Percentiles rank a stretch among this genome's conserved stretches.
Evolutionary conservation across 148 eudicot genomes (phyloP).

Genomic region (Mesembryanthemum crystallinum): DNA sequence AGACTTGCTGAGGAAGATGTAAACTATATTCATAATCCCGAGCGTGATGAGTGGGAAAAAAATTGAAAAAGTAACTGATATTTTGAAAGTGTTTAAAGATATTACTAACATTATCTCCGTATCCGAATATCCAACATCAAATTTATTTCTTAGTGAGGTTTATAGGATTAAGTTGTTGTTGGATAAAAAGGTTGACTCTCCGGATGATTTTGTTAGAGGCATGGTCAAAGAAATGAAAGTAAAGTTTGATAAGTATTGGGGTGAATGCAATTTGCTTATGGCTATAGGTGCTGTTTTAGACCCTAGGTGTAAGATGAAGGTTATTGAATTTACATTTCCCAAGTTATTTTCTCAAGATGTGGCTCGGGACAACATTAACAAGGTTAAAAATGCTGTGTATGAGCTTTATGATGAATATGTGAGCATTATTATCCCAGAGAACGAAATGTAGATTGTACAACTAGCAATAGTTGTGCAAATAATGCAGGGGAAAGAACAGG

Average conservation of each 20-base stretch:
- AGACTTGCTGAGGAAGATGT: background rate
- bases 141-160: conserved; percentile 17
- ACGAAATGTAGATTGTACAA: too few relatives aligned
- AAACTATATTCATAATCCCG: background rate
- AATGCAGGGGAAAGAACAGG: background rate
- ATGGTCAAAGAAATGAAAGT: background rate
- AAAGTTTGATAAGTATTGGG: conserved; percentile 15
- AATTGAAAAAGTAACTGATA: conserved; percentile 12
- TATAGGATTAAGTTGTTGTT: conserved; percentile 18
- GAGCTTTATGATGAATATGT: conserved; percentile 7
- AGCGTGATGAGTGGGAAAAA: background rate
- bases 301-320: conserved; percentile 3
- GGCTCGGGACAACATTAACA: background rate
- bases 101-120: conserved; percentile 22
- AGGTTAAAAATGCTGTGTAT: background rate
- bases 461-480: background rate
- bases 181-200: background rate
- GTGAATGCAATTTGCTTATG: conserved; percentile 16
- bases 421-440: background rate
- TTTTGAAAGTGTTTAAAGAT: conserved; percentile 1
- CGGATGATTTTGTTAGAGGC: background rate
- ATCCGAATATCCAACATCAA: conserved; percentile 22
- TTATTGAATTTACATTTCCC: background rate
- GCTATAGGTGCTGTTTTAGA: background rate
- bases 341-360: background rate